Evolutionary conservation across 306 rosid species (phyloP), one percentile per base, ranked within the genome.

Genomic region (Dalbergia cochinchinensis): DNA sequence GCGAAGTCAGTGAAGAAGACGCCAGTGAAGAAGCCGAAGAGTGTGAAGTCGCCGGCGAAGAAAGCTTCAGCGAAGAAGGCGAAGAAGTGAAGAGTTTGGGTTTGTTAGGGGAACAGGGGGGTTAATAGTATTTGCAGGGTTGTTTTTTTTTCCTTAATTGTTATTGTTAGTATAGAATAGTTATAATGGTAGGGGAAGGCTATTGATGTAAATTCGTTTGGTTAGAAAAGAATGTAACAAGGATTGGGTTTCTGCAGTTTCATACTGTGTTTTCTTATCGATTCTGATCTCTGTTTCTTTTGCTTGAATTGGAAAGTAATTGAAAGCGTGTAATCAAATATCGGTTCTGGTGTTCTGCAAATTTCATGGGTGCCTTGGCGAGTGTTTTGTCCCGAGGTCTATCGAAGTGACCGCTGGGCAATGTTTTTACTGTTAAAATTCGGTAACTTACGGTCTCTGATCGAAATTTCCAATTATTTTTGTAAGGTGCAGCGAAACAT

Each of bases 31-130:
- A 84, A 89, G 72, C 76, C 86, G 0, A 89, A 80, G 85, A 89
- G 85, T 9, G 91, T 83, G 9, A 89, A 86, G 65, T 84, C 92
- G 5, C 91, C 94, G 73, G 86, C 82, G 3, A 89, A 85, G 86
- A 90, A 63, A 59, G 89, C 83, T 16, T 1, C 91, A 80, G 84
- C 83, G 1, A 90, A 85, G 84, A 89, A 53, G 71, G 85, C 74
- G 1, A 87, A 58, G 83, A 90, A 93, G 85, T 92, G 86, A 81
- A 14, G 14, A 12, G 10, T n/a, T 26, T 64, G 65, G 48, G 57
- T n/a, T 0, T 22, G 7, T 72, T n/a, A 16, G 71, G 33, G 60
- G n/a, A 37, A 26, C n/a, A n/a, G 2, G 31, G 5, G 20, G 26
- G 13, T 39, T 20, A 33, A 16, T 39, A 22, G 41, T 5, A 22